Conservation (phyloP, 495 filamentous ascomycete species). For the Talaromyces borbonicus region DNA sequence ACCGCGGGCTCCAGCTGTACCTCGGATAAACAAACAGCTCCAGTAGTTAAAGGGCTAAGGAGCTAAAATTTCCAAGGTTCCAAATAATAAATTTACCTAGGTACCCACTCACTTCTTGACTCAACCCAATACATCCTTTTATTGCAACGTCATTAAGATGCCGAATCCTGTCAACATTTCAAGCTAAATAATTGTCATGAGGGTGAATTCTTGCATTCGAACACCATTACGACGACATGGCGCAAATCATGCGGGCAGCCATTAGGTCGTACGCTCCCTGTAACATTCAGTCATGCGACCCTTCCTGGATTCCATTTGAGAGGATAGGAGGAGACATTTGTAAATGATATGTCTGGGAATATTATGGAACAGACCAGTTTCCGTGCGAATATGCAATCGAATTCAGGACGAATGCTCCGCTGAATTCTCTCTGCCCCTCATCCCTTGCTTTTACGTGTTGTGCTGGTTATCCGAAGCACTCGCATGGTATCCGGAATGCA, state of each 20-base stretch:
- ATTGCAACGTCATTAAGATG: constrained; percentile 1
- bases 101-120: not conserved
- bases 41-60: not conserved
- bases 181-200: not conserved
- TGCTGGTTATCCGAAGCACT: not conserved
- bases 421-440: not conserved
- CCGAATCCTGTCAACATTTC: not conserved
- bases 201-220: not conserved
- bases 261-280: not conserved
- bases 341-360: not conserved
- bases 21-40: not conserved
- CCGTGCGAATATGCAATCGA: no score
- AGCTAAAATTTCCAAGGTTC: no score
- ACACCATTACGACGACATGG: not conserved
- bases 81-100: no score
- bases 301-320: not conserved
- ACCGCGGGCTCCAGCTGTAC: no score
- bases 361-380: not conserved
- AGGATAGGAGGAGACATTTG: no score
- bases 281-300: constrained; percentile 2
- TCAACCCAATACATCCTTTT: not conserved
- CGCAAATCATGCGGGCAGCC: not conserved
- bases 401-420: no score
- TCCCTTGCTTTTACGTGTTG: constrained; percentile 1
- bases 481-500: constrained; percentile 2